These are phyloP conservation scores for Pisolithus albus DNA, from an alignment of 768 basidiomycete species.

Conservation along the genomic window DNA sequence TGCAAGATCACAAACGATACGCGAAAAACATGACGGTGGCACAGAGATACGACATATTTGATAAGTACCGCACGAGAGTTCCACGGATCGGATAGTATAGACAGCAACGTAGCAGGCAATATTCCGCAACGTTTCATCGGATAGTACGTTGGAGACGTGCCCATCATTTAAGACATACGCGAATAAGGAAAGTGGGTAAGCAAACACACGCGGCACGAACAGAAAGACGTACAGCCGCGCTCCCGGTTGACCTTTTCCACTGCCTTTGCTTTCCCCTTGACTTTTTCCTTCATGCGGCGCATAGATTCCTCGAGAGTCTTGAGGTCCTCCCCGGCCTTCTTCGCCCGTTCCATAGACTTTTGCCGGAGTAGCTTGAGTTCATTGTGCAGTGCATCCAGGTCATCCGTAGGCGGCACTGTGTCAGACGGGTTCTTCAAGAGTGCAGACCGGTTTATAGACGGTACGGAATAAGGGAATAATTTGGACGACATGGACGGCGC, in stretches of 20 bases:
- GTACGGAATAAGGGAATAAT: slow-evolving; percentile 43
- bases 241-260: slow-evolving; percentile 68
- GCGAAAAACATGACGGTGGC: neutral
- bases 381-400: slow-evolving; percentile 56
- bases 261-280: slow-evolving; percentile 64
- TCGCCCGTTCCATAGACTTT: slow-evolving; percentile 52
- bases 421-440: slow-evolving; percentile 62
- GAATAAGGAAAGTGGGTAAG: slow-evolving; percentile 9
- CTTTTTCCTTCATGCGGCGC: slow-evolving; percentile 69
- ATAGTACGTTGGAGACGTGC: slow-evolving; percentile 5
- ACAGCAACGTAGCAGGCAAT: neutral
- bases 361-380: slow-evolving; percentile 54
- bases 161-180: slow-evolving; percentile 11
- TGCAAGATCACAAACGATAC: slow-evolving; percentile 8
- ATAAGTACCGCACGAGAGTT: slow-evolving; percentile 13
- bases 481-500: slow-evolving; percentile 51
- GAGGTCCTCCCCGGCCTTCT: slow-evolving; percentile 73
- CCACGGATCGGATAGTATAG: neutral
- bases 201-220: slow-evolving; percentile 1
- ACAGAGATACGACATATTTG: slow-evolving; percentile 1
- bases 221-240: slow-evolving; percentile 59
- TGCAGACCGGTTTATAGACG: slow-evolving; percentile 47
- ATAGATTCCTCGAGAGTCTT: slow-evolving; percentile 70
- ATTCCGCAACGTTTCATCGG: slow-evolving; percentile 10
- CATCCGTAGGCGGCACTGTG: slow-evolving; percentile 61